Base-by-base conservation (phyloP, 129 eudicot genomes). In the sunflower (Helianthus annuus) region DNA sequence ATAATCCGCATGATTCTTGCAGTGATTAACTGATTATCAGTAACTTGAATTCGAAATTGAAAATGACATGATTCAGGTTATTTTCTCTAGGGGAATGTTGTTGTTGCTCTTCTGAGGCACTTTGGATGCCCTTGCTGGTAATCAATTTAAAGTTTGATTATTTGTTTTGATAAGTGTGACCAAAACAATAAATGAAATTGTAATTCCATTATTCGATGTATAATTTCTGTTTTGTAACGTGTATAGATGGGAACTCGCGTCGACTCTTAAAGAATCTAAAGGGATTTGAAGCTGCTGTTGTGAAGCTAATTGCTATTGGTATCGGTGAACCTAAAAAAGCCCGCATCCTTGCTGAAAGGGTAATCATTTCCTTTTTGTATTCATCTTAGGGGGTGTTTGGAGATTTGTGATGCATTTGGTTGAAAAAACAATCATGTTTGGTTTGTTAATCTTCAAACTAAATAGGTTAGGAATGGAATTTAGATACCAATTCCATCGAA, bases 61-160 rank as follows among this genome's bases (percentile, higher is more conserved):
- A 58, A 36, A 58, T 27, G 15, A 57, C 11, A 10, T 27, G 22
- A 57, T 58, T 58, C 16, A 27, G 15, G 16, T 58, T 58, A 2
- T 58, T 14, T 5, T 58, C 16, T 73, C 48, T 81, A 90, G 98
- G 98, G 97, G 58, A 77, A 82, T 8, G 96, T 88, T 49, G 96
- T 94, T 51, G 97, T 94, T 77, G 96, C 96, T 16, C 89, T 94
- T 69, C 70, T 94, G 82, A 88, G 99, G 83, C 97, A 94, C 77
- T 94, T 90, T 83, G 99, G 99, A 69, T 94, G 99, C 75, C 86
- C 88, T 80, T 94, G 99, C 88, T 84, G 97, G 97, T 94, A 84
- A 75, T 54, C 62, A 46, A 1, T 52, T 24, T 10, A 24, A 24
- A 40, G 10, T 64, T 78, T 66, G 49, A 78, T 70, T 68, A 59